Evolutionary conservation across 2,329 filamentous ascomycete genomes (phyloP).

Genomic region (Daldinia sp.): DNA sequence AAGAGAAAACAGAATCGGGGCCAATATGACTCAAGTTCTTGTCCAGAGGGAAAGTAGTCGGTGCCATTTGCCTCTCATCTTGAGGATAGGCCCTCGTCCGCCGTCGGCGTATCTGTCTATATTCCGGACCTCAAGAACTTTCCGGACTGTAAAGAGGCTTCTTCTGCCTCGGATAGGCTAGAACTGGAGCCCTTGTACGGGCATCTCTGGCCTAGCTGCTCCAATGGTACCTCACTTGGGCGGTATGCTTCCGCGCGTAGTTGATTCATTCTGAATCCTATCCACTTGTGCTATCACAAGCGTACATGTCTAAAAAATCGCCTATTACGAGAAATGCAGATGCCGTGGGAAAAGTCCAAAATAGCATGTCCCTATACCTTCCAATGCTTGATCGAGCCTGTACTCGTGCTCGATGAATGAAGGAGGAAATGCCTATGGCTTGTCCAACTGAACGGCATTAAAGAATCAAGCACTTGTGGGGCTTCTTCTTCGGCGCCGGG

Average conservation of each 20-base stretch:
- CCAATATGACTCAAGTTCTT: conserved; percentile 33
- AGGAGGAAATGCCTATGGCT: conserved; percentile 29
- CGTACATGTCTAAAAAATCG: conserved; percentile 37
- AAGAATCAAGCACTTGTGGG: conserved; percentile 74
- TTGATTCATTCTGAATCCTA: conserved; percentile 38
- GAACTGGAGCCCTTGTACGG: conserved; percentile 33
- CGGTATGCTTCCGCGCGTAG: conserved; percentile 36
- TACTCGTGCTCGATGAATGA: conserved; percentile 16
- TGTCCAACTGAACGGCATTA: conserved; percentile 50
- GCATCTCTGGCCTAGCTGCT: conserved; percentile 27
- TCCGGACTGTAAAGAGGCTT: conserved; percentile 31
- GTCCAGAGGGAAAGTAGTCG: conserved; percentile 32
- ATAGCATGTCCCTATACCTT: conserved; percentile 30
- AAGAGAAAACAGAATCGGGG: conserved; percentile 40
- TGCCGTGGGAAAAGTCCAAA: conserved; percentile 36
- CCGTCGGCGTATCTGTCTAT: conserved; percentile 30
- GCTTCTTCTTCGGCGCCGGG: conserved; percentile 80
- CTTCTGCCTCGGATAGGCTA: conserved; percentile 20
- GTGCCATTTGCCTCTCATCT: conserved; percentile 22
- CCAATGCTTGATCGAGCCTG: conserved; percentile 12
- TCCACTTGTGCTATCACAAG: conserved; percentile 40
- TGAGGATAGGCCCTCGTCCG: conserved; percentile 30
- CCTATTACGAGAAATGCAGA: conserved; percentile 39
- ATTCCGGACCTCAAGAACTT: conserved; percentile 27
- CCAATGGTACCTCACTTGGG: conserved; percentile 32